phyloP scores from a whole-genome alignment of 2,329 filamentous ascomycete genomes.

The Phialemonium atrogriseum region DNA sequence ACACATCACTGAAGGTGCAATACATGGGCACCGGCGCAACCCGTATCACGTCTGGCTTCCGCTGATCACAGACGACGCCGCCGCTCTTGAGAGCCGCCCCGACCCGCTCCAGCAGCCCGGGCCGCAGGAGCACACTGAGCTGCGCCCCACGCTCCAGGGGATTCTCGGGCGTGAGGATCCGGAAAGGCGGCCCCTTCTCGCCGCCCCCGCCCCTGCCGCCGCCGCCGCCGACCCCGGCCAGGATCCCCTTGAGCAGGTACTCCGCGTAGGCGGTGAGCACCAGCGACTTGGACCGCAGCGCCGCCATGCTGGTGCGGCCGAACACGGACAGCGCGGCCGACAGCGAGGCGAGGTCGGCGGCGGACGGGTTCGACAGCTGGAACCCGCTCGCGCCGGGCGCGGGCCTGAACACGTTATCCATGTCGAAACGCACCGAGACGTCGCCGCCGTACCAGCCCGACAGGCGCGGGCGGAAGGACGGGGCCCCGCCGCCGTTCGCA shows the following conservation, averaged over 20 bases:
- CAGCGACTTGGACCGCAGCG: slow-evolving; percentile 62
- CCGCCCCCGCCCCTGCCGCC: no score
- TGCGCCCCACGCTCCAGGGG: slow-evolving; percentile 67
- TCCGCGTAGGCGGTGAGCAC: slow-evolving; percentile 71
- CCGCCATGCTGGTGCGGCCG: slow-evolving; percentile 58
- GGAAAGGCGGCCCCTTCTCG: slow-evolving; percentile 35
- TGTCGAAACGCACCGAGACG: slow-evolving; percentile 68
- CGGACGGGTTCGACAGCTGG: slow-evolving; percentile 78
- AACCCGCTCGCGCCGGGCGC: slow-evolving; percentile 72
- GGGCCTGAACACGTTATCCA: slow-evolving; percentile 74
- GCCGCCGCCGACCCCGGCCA: slow-evolving; percentile 20
- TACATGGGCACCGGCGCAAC: slow-evolving; percentile 81
- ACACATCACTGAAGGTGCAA: slow-evolving; percentile 67
- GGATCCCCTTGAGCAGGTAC: slow-evolving; percentile 45
- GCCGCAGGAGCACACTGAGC: slow-evolving; percentile 61
- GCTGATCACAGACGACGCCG: slow-evolving; percentile 72
- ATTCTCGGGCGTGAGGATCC: slow-evolving; percentile 61
- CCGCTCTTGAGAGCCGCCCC: slow-evolving; percentile 54
- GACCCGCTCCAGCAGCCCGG: slow-evolving; percentile 63
- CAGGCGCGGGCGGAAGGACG: slow-evolving; percentile 56
- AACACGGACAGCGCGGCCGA: slow-evolving; percentile 68
- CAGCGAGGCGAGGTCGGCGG: slow-evolving; percentile 69
- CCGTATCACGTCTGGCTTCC: slow-evolving; percentile 77
- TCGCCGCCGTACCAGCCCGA: slow-evolving; percentile 84
- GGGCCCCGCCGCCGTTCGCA: slow-evolving; percentile 30